phyloP scores from a whole-genome alignment of 2,329 filamentous ascomycete genomes.

The Ilyonectria mors-panacis region DNA sequence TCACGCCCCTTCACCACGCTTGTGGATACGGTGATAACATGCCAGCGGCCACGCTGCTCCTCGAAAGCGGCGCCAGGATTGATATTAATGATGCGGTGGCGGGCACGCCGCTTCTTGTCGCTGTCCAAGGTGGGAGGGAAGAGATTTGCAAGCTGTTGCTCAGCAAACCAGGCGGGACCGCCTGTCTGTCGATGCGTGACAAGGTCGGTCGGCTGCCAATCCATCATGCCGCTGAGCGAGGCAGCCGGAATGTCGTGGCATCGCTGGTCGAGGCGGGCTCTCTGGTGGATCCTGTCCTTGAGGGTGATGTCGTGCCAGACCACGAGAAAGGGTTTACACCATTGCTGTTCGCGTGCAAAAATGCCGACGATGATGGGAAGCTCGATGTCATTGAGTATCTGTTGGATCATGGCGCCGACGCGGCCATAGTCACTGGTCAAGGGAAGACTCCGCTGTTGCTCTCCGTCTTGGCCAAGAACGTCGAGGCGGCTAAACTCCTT shows the following conservation, averaged over 20 bases:
- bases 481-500: conserved; percentile 20
- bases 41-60: conserved; percentile 3
- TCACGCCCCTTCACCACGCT: too few species aligned
- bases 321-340: conserved; percentile 17
- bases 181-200: conserved; percentile 5
- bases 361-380: conserved; percentile 1
- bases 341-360: conserved; percentile 16
- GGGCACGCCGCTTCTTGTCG: conserved; percentile 15
- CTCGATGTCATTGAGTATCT: conserved; percentile 24
- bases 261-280: conserved; percentile 19
- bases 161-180: conserved; percentile 5
- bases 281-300: conserved; percentile 10
- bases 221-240: conserved; percentile 12
- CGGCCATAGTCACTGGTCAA: background rate
- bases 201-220: conserved; percentile 8
- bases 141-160: conserved; percentile 17
- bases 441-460: conserved; percentile 17
- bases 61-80: conserved; percentile 16
- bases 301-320: conserved; percentile 12
- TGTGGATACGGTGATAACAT: background rate
- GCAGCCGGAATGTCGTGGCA: conserved; percentile 3
- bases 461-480: conserved; percentile 11
- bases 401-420: conserved; percentile 15
- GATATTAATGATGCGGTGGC: conserved; percentile 9
- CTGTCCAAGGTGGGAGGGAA: background rate